These are phyloP conservation scores for Fomitiporia mediterranea DNA, from an alignment of 1,284 basidiomycete species.

Conservation along the genomic window DNA sequence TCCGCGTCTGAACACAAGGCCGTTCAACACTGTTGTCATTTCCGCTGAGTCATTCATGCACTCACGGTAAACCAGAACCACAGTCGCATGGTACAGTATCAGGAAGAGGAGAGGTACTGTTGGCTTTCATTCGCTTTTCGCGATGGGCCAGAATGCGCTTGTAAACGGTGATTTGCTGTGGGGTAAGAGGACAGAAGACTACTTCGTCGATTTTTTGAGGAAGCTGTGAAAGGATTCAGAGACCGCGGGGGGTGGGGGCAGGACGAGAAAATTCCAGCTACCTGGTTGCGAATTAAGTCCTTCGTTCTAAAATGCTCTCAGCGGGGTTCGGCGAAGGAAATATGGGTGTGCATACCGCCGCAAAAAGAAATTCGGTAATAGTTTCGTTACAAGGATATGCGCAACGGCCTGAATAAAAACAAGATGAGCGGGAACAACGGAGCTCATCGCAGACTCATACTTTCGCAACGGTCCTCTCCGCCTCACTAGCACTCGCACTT, in stretches of 20 bases:
- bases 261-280: conserved; percentile 24
- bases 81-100: conserved; percentile 73
- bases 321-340: not conserved
- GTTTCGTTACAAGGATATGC: conserved; percentile 51
- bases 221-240: conserved; percentile 40
- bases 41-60: conserved; percentile 8
- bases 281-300: conserved; percentile 71
- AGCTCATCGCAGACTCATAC: not conserved
- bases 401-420: conserved; percentile 43
- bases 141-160: conserved; percentile 63
- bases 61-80: conserved; percentile 51
- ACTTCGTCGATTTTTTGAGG: conserved; percentile 81
- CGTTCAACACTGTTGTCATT: not conserved
- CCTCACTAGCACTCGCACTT: conserved; percentile 55
- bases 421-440: not conserved
- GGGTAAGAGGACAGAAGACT: conserved; percentile 82
- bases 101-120: conserved; percentile 27
- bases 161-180: conserved; percentile 65
- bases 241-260: not conserved
- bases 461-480: conserved; percentile 44
- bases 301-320: conserved; percentile 55
- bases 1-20: conserved; percentile 45
- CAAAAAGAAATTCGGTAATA: conserved; percentile 74
- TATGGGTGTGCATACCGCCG: conserved; percentile 60
- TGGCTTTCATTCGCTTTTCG: conserved; percentile 41